Conservation (phyloP, 352 stramenopile genomes). For the Pythium diclinum region DNA sequence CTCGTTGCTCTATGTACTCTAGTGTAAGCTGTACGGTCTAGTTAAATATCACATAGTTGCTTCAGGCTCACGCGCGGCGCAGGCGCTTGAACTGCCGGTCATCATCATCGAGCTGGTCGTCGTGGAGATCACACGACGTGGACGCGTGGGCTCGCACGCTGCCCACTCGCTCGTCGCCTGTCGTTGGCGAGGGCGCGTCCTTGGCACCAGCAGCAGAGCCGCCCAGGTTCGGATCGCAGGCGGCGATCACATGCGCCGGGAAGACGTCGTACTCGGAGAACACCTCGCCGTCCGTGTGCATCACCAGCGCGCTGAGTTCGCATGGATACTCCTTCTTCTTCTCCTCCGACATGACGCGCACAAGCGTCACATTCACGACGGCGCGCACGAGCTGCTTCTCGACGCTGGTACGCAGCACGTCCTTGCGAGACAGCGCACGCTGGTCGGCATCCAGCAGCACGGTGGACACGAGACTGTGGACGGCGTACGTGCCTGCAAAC, state of each 20-base stretch:
- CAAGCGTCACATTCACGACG: conserved; percentile 45
- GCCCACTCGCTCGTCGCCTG: conserved; percentile 5
- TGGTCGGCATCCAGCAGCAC: conserved; percentile 34
- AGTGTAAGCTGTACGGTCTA: neutral
- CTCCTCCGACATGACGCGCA: conserved; percentile 40
- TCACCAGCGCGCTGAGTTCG: conserved; percentile 39
- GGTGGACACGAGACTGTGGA: conserved; percentile 45
- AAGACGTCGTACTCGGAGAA: conserved; percentile 31
- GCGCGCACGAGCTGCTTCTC: conserved; percentile 40
- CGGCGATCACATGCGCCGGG: neutral
- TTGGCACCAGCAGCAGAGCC: neutral
- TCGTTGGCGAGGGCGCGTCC: neutral
- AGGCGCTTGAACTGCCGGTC: conserved; percentile 20
- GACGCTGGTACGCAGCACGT: conserved; percentile 30
- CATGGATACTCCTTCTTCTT: conserved; percentile 48
- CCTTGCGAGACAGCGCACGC: conserved; percentile 16
- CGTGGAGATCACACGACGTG: conserved; percentile 18
- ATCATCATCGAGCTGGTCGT: conserved; percentile 15
- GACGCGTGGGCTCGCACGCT: conserved; percentile 13
- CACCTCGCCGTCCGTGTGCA: conserved; percentile 26
- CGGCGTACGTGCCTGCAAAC: conserved; percentile 49
- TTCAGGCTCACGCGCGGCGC: conserved; percentile 6
- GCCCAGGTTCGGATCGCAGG: conserved; percentile 5
- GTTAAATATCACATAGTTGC: conserved; percentile 13
- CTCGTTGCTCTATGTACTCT: neutral